A percentile compares a stretch with the other conserved stretches of the same genome.
Evolutionary conservation across 2,329 filamentous ascomycete species (phyloP).

Genomic region (Chalara sp.): DNA sequence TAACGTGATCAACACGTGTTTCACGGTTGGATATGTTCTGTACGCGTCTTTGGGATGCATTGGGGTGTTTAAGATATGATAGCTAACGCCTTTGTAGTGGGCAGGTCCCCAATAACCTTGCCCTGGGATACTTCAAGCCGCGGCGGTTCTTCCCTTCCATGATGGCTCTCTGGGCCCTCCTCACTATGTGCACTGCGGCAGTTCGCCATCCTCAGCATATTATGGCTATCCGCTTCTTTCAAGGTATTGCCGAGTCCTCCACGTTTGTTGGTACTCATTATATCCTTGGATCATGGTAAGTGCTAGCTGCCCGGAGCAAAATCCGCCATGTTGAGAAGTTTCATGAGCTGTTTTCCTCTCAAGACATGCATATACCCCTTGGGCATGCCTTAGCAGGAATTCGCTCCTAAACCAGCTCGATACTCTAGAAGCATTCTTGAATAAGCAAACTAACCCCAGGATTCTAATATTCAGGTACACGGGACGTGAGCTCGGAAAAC

Average conservation of each 20-base stretch:
- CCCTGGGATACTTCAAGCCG: constrained; percentile 55
- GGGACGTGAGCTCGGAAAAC: constrained; percentile 52
- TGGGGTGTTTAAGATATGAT: not conserved
- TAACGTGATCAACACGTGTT: not conserved
- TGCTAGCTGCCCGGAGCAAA: not conserved
- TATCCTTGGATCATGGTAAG: constrained; percentile 40
- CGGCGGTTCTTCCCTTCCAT: constrained; percentile 58
- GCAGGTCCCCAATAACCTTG: constrained; percentile 54
- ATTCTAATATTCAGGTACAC: constrained; percentile 40
- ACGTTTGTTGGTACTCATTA: constrained; percentile 54
- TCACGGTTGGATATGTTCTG: constrained; percentile 1
- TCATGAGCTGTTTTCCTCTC: not conserved
- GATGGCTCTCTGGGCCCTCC: constrained; percentile 56
- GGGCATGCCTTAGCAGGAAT: not conserved
- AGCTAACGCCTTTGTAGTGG: constrained; percentile 34
- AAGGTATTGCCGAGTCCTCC: constrained; percentile 32
- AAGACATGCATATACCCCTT: not conserved
- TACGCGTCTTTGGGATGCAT: not conserved
- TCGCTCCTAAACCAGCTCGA: not conserved
- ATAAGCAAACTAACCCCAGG: not conserved
- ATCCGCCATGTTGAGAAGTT: not conserved
- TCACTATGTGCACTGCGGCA: constrained; percentile 56
- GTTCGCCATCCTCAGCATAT: constrained; percentile 44
- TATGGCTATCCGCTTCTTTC: constrained; percentile 53
- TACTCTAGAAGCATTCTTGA: not conserved